Evolutionary conservation across 495 filamentous ascomycete species (phyloP).

Genomic region (Penicillium cosmopolitanum): DNA sequence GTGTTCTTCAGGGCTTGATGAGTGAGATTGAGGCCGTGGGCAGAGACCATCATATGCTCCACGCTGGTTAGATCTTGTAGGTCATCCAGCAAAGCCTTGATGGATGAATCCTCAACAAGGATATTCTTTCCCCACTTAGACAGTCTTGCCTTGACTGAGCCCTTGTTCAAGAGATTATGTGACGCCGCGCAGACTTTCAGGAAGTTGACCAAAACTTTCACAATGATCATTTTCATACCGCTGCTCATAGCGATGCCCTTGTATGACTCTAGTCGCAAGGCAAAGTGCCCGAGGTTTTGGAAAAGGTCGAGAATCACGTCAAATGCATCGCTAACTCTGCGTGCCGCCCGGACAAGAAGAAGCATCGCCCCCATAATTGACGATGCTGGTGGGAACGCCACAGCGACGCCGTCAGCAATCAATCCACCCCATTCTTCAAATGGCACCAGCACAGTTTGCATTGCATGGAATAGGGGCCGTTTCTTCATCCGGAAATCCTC

Average conservation of each 20-base stretch:
- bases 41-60: constrained; percentile 13
- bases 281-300: not conserved
- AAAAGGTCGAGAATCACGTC: constrained; percentile 21
- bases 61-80: constrained; percentile 12
- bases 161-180: constrained; percentile 14
- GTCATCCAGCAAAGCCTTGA: constrained; percentile 6
- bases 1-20: constrained; percentile 13
- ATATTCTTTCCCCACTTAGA: constrained; percentile 5
- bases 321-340: constrained; percentile 28
- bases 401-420: constrained; percentile 4
- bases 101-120: constrained; percentile 9
- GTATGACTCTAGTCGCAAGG: not conserved
- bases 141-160: constrained; percentile 16
- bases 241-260: not conserved
- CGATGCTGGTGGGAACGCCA: constrained; percentile 30
- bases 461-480: constrained; percentile 8
- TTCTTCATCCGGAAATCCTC: constrained; percentile 11
- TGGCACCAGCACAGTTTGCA: constrained; percentile 3
- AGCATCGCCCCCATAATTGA: constrained; percentile 33
- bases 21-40: constrained; percentile 11
- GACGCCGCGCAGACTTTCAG: constrained; percentile 26
- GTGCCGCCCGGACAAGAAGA: constrained; percentile 28
- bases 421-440: constrained; percentile 15
- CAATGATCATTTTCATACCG: constrained; percentile 17
- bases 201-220: constrained; percentile 28